Evolutionary conservation across 768 basidiomycete genomes (phyloP), one percentile per base, ranked within the genome.

Genomic region (Trametes villosa): DNA sequence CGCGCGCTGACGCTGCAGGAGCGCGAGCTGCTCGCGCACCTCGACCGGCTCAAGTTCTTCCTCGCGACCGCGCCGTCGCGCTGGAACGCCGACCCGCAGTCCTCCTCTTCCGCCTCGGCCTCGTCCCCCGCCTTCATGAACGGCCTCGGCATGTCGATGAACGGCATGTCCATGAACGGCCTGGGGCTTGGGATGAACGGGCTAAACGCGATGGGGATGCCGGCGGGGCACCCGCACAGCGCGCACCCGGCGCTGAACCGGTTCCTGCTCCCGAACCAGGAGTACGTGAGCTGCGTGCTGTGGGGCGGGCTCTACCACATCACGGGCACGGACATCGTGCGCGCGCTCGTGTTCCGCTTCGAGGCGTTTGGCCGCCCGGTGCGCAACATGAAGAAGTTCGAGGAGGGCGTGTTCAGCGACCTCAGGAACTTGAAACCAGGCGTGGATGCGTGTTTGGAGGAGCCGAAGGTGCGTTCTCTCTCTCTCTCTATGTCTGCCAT

Each of bases 291-390:
- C 6, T 98, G 96, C 71, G 91, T 97, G 11, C 82, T 93, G 18
- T 98, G 96, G 96, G 86, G 87, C 50, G 89, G 94, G 8, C 81
- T 92, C 31, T 95, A 94, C 70, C 92, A 96, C 70, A 93, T 98
- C 75, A 96, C 95, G 2, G 96, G 96, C 31, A 98, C 96, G 7
- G 96, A 98, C 76, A 97, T 98, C 71, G 95, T 98, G 30, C 84
- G 96, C 64, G 93, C 94, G 4, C 80, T 98, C 52, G 89, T 94
- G n/a, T 96, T 97, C 73, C 85, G 95, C 20, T 95, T 96, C 74
- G 91, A 94, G 78, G 89, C 91, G 40, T 96, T 96, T 68, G 92
- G 92, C 2, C 80, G 96, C 9, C 96, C 95, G 0, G 93, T 98
- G 40, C 80, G 83, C 57, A 93, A 94, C 69, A 90, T 94, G 83